Percentiles rank a stretch among this genome's conserved stretches.
These are phyloP conservation scores for Ascosphaera pollenicola DNA, from an alignment of 2,329 filamentous ascomycete species.

Conservation along the genomic window DNA sequence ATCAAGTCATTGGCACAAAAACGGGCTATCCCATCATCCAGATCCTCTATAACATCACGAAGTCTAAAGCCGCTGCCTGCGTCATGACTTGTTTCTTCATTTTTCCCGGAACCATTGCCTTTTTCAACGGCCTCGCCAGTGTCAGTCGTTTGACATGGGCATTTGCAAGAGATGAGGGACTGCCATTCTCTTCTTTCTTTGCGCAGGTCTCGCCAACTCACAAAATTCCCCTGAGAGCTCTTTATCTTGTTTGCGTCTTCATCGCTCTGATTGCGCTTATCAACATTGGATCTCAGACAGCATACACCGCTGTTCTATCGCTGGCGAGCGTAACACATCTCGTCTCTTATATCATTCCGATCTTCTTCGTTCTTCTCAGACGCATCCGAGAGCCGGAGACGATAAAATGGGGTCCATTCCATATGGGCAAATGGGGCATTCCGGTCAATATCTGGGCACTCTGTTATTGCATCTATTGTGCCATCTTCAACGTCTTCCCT, in stretches of 20 bases:
- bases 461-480: slow-evolving; percentile 12
- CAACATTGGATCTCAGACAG: slow-evolving; percentile 17
- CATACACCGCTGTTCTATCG: slow-evolving; percentile 18
- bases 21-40: slow-evolving; percentile 22
- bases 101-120: slow-evolving; percentile 1
- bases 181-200: slow-evolving; percentile 14
- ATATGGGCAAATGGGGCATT: slow-evolving; percentile 11
- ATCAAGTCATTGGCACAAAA: slow-evolving; percentile 8
- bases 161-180: slow-evolving; percentile 26
- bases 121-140: slow-evolving; percentile 18
- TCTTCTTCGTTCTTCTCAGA: slow-evolving; percentile 14
- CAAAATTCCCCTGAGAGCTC: slow-evolving; percentile 8
- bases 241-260: slow-evolving; percentile 10
- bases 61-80: slow-evolving; percentile 19
- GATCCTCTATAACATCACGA: slow-evolving; percentile 19
- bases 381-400: slow-evolving; percentile 11
- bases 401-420: slow-evolving; percentile 5
- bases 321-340: slow-evolving; percentile 18
- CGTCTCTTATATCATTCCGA: slow-evolving; percentile 18
- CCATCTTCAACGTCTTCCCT: slow-evolving; percentile 15
- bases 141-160: slow-evolving; percentile 28
- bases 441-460: slow-evolving; percentile 16
- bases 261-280: slow-evolving; percentile 14
- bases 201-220: slow-evolving; percentile 6
- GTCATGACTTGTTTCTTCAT: slow-evolving; percentile 13